phyloP scores from a whole-genome alignment of 768 basidiomycete species.

The Paxillus rubicundulus region DNA sequence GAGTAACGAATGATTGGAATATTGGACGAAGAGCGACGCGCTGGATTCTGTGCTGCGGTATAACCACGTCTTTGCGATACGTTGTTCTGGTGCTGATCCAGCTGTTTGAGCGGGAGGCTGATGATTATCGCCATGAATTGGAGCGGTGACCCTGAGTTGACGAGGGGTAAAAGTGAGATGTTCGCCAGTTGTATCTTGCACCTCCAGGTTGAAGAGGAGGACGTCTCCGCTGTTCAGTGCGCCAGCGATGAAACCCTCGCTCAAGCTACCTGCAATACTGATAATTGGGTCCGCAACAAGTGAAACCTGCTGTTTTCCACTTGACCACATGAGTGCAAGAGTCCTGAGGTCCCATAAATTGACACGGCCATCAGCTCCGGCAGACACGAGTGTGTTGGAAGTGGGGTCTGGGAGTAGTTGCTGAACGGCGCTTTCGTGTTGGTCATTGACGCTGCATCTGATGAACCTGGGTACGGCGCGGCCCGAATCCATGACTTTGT shows the following conservation, averaged over 20 bases:
- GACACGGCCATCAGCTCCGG: constrained; percentile 59
- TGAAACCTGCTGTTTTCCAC: constrained; percentile 34
- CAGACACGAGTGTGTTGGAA: constrained; percentile 45
- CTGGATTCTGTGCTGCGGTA: constrained; percentile 4
- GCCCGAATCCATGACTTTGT: constrained; percentile 54
- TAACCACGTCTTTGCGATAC: constrained; percentile 19
- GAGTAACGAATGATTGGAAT: constrained; percentile 48
- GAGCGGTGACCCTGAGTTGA: constrained; percentile 38
- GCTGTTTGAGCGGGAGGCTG: not conserved
- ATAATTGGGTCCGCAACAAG: constrained; percentile 49
- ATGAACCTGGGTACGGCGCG: constrained; percentile 45
- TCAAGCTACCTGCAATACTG: constrained; percentile 45
- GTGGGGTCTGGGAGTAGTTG: constrained; percentile 52
- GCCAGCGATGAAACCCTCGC: constrained; percentile 46
- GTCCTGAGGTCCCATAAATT: constrained; percentile 71
- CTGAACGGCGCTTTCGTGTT: constrained; percentile 60
- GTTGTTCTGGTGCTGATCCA: not conserved
- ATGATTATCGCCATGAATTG: constrained; percentile 19
- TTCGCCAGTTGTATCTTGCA: constrained; percentile 14
- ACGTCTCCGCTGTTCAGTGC: constrained; percentile 58
- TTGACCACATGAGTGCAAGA: constrained; percentile 63
- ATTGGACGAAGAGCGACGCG: constrained; percentile 46
- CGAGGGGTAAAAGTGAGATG: constrained; percentile 16
- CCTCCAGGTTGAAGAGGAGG: constrained; percentile 47
- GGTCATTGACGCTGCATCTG: constrained; percentile 51